Evolutionary conservation across 306 rosid genomes (phyloP).

Genomic region (Gastrolobium villosum): DNA sequence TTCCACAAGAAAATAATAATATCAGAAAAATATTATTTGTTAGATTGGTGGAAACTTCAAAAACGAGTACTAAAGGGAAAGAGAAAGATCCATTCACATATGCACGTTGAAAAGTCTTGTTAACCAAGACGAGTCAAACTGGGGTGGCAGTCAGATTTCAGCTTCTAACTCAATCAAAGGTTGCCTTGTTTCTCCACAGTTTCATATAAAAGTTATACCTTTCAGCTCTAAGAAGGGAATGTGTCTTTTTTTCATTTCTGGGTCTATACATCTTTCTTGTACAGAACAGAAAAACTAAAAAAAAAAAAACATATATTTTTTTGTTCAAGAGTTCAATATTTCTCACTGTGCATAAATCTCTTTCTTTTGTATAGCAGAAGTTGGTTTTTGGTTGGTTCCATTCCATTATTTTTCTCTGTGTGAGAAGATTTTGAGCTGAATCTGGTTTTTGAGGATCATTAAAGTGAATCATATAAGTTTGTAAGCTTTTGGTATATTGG

Average conservation of each 20-base stretch:
- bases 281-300: background rate
- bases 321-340: background rate
- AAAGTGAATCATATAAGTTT: constrained; percentile 23
- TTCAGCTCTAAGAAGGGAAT: background rate
- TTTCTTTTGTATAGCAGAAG: background rate
- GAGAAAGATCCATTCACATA: constrained; percentile 37
- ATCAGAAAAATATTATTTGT: background rate
- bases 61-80: background rate
- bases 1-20: no score
- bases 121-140: constrained; percentile 63
- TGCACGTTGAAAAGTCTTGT: constrained; percentile 54
- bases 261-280: constrained; percentile 30
- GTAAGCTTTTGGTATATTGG: background rate
- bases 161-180: constrained; percentile 42
- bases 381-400: constrained; percentile 10
- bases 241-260: constrained; percentile 34
- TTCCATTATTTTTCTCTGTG: constrained; percentile 3
- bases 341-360: background rate
- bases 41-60: constrained; percentile 1
- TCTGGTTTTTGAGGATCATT: constrained; percentile 15
- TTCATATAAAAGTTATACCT: constrained; percentile 42
- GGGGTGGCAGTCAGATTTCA: constrained; percentile 28
- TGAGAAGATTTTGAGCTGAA: background rate
- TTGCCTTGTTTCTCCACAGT: constrained; percentile 17
- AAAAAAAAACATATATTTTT: background rate